Conservation (phyloP, 192 early-diverging fungal genomes). For the Dimargaris verticillata region DNA sequence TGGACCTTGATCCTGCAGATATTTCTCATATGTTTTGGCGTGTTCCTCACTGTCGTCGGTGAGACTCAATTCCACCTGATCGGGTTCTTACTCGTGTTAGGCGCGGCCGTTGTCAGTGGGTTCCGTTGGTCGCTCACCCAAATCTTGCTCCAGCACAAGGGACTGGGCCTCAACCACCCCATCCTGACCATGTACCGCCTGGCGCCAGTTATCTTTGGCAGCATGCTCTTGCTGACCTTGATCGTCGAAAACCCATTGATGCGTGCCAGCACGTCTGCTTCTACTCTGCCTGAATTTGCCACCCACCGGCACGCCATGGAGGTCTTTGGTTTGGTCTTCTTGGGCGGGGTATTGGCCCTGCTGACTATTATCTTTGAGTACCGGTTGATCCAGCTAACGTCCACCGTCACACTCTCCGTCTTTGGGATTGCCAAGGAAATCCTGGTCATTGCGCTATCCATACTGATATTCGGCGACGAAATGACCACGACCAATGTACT, state of each 20-base stretch:
- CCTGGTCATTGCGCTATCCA: constrained; percentile 48
- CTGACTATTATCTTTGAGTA: constrained; percentile 65
- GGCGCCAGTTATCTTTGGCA: constrained; percentile 56
- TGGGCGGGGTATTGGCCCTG: constrained; percentile 62
- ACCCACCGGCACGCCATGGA: constrained; percentile 23
- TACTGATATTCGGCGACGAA: constrained; percentile 52
- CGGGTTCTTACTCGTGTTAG: constrained; percentile 37
- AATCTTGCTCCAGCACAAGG: constrained; percentile 47
- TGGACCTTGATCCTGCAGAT: constrained; percentile 45
- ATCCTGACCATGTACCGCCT: constrained; percentile 60
- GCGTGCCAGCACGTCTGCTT: constrained; percentile 14
- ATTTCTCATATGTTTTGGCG: constrained; percentile 52
- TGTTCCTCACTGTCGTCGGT: constrained; percentile 55
- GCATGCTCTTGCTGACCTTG: constrained; percentile 38
- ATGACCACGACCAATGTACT: constrained; percentile 45
- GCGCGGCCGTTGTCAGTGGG: constrained; percentile 58
- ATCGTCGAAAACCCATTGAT: constrained; percentile 37
- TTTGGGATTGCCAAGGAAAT: constrained; percentile 71
- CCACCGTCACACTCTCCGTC: constrained; percentile 65
- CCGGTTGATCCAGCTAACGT: constrained; percentile 55
- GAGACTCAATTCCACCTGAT: constrained; percentile 41
- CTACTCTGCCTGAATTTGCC: no score
- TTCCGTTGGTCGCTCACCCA: constrained; percentile 72
- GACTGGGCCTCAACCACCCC: constrained; percentile 59
- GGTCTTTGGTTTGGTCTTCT: constrained; percentile 34